These are phyloP conservation scores for Solanum virginianum DNA, from an alignment of 257 asterid species.

Conservation along the genomic window DNA sequence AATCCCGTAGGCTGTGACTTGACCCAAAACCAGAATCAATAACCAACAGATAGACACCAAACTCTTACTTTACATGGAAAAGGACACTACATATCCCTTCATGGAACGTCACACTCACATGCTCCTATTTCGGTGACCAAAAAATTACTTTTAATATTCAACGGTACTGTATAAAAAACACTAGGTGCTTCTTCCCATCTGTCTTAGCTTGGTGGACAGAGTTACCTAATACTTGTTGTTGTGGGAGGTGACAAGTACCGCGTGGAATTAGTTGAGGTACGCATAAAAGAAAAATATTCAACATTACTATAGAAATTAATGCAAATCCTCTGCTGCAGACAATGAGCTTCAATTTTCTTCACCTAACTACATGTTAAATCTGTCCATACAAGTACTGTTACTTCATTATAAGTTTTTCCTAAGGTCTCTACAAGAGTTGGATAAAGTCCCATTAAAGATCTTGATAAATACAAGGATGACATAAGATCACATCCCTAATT, in stretches of 20 bases:
- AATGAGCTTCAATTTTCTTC: not conserved
- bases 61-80: not conserved
- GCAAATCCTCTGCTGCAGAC: not conserved
- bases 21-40: not conserved
- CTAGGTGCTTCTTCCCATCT: too few relatives aligned
- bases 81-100: not conserved
- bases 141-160: not conserved
- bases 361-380: not conserved
- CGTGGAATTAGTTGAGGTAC: too few relatives aligned
- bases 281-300: not conserved
- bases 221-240: too few relatives aligned
- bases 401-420: not conserved
- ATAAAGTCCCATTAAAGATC: not conserved
- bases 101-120: not conserved
- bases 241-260: too few relatives aligned
- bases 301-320: not conserved
- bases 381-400: not conserved
- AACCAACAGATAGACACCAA: not conserved
- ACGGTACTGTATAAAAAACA: too few relatives aligned
- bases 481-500: not conserved
- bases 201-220: too few relatives aligned
- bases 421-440: not conserved
- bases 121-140: not conserved
- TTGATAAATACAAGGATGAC: not conserved
- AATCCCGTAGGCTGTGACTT: not conserved